Conservation (phyloP, 2,329 filamentous ascomycete genomes). For the Pseudocercospora fijiensis region DNA sequence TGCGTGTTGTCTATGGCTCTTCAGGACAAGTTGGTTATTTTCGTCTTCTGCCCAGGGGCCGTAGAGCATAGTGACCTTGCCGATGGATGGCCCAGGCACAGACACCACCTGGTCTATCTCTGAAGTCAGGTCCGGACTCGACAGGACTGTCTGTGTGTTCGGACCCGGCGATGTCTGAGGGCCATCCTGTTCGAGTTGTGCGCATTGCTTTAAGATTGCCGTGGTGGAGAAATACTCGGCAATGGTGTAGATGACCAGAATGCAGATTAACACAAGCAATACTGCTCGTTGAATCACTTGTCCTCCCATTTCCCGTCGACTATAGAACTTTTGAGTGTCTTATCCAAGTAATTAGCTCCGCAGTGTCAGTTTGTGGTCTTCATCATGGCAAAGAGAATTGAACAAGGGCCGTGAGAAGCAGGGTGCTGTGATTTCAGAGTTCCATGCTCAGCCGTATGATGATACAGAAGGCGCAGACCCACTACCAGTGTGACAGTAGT, state of each 20-base stretch:
- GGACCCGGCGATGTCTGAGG: not conserved
- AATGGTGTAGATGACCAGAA: conserved; percentile 5
- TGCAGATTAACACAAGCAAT: not conserved
- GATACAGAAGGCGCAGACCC: too few species aligned
- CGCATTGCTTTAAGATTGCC: not conserved
- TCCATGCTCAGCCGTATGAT: not conserved
- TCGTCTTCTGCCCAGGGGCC: conserved; percentile 10
- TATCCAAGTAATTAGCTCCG: not conserved
- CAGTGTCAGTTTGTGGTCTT: not conserved
- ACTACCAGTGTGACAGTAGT: too few species aligned
- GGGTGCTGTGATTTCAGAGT: not conserved
- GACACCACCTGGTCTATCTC: not conserved
- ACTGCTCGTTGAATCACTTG: conserved; percentile 7
- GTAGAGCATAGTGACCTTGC: conserved; percentile 20
- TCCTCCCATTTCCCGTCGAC: not conserved
- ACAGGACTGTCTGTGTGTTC: not conserved
- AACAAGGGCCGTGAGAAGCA: not conserved
- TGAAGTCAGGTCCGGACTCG: not conserved
- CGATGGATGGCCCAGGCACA: not conserved
- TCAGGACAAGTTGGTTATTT: conserved; percentile 10
- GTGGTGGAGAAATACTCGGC: conserved; percentile 2
- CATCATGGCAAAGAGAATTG: not conserved
- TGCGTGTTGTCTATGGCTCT: conserved; percentile 13
- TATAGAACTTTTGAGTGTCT: not conserved
- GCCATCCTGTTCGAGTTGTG: not conserved